Evolutionary conservation across 306 rosid species (phyloP), one percentile per base, ranked within the genome.

Genomic region (Spatholobus suberectus): DNA sequence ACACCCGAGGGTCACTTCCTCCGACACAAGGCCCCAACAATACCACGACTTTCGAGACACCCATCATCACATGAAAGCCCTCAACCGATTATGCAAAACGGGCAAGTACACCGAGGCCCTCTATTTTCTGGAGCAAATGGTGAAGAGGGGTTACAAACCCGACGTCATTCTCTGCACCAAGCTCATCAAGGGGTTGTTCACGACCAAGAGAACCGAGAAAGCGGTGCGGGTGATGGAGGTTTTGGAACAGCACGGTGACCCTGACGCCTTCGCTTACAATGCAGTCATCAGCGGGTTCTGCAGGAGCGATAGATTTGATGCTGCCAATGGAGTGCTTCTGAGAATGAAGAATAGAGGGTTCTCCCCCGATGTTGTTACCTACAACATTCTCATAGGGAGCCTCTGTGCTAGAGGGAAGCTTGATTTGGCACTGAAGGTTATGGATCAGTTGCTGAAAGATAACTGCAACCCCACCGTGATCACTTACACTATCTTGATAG

Each of bases 401-500:
- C 91, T 93, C 32, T 95, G 96, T 40, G 86, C 86, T 0, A 92
- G 90, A 69, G 92, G 94, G 0, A 90, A 89, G 81, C 91, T 90
- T 57, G 89, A 70, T 4, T 81, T 79, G 70, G 92, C 94, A 27
- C 21, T 90, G 12, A 84, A 84, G 88, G 86, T 90, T 2, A 75
- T 89, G 91, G 96, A 93, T 66, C 87, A 87, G 86, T 83, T 93
- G 68, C 38, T 92, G 90, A 85, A 82, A 10, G 94, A 93, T 41
- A 86, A 88, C 9, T 95, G 98, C 81, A 83, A 76, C 62, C 98
- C 98, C 11, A 86, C 94, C 15, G 92, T 92, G 81, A 87, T 93
- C 43, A 95, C 99, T 11, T 95, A 89, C 83, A 93, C 93, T 3
- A 93, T 92, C 63, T 84, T 95, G 92, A 93, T 95, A 13, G 97